Conservation (phyloP, 2,329 filamentous ascomycete genomes). For the Chrysosporium keratinophilum region DNA sequence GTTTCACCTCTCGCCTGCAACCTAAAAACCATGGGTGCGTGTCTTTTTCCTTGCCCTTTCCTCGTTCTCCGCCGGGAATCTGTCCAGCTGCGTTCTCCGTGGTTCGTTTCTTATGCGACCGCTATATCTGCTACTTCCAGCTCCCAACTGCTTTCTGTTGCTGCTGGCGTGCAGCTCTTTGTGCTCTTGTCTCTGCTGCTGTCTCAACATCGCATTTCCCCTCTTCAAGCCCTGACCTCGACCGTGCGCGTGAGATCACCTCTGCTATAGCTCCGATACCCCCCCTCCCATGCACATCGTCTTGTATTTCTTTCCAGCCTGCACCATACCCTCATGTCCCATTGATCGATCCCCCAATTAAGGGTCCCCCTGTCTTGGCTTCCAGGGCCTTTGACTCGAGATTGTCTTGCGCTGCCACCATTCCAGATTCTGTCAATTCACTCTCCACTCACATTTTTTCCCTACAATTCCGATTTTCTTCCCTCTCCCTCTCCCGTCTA, state of each 20-base stretch:
- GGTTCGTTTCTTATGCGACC: not conserved
- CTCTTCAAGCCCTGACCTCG: not conserved
- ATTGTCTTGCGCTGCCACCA: slow-evolving; percentile 8
- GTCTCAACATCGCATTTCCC: not conserved
- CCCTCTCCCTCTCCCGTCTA: slow-evolving; percentile 6
- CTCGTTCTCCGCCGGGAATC: not conserved
- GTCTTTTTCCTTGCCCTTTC: slow-evolving; percentile 9
- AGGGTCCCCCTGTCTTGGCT: slow-evolving; percentile 12
- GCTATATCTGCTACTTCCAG: slow-evolving; percentile 1
- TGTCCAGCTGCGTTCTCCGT: not conserved
- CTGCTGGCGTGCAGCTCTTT: slow-evolving; percentile 1
- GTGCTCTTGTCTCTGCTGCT: not conserved
- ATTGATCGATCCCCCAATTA: not conserved
- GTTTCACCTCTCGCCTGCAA: slow-evolving; percentile 15
- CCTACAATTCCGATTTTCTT: not conserved
- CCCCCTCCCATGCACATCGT: slow-evolving; percentile 1
- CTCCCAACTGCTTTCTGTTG: not conserved
- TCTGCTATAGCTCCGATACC: not conserved
- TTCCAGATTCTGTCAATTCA: slow-evolving; percentile 11
- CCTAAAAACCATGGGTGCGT: slow-evolving; percentile 19
- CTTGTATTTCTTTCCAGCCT: slow-evolving; percentile 7
- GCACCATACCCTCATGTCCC: not conserved
- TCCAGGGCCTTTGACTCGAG: slow-evolving; percentile 4
- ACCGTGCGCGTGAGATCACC: not conserved
- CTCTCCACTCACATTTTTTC: slow-evolving; percentile 10